These are phyloP conservation scores for Rickenella mellea DNA, from an alignment of 768 basidiomycete species.

Conservation along the genomic window DNA sequence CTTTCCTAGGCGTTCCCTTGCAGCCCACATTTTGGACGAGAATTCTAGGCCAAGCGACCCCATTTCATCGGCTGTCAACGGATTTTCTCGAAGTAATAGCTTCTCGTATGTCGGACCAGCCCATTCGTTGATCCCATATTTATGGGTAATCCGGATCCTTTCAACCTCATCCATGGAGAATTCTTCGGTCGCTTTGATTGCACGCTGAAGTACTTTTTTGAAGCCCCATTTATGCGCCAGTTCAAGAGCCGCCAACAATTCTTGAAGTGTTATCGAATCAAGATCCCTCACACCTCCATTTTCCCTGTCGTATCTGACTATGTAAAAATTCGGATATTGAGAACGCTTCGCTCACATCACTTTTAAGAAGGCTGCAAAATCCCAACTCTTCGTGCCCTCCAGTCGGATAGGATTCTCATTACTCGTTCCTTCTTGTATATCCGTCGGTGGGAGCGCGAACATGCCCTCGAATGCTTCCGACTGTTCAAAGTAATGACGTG, in stretches of 20 bases:
- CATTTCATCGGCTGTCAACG: constrained; percentile 30
- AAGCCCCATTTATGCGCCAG: constrained; percentile 34
- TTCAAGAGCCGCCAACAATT: too few species aligned
- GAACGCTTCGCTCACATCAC: constrained; percentile 19
- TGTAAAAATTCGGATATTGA: too few species aligned
- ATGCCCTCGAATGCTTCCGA: constrained; percentile 18
- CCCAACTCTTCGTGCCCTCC: constrained; percentile 14
- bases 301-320: too few species aligned
- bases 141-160: constrained; percentile 29
- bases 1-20: too few species aligned
- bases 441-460: constrained; percentile 19
- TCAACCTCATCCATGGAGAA: constrained; percentile 24
- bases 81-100: constrained; percentile 26
- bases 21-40: constrained; percentile 24
- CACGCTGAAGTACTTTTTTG: constrained; percentile 26
- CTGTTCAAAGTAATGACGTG: constrained; percentile 22
- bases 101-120: constrained; percentile 26
- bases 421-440: constrained; percentile 21
- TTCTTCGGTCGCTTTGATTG: constrained; percentile 28
- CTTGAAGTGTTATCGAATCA: too few species aligned
- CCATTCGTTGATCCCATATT: constrained; percentile 23
- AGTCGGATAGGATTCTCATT: constrained; percentile 21
- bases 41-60: constrained; percentile 31
- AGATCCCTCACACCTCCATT: too few species aligned
- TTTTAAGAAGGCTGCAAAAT: constrained; percentile 17